Conservation (phyloP, 2,329 filamentous ascomycete genomes). For the Pestalotiopsis sp. region DNA sequence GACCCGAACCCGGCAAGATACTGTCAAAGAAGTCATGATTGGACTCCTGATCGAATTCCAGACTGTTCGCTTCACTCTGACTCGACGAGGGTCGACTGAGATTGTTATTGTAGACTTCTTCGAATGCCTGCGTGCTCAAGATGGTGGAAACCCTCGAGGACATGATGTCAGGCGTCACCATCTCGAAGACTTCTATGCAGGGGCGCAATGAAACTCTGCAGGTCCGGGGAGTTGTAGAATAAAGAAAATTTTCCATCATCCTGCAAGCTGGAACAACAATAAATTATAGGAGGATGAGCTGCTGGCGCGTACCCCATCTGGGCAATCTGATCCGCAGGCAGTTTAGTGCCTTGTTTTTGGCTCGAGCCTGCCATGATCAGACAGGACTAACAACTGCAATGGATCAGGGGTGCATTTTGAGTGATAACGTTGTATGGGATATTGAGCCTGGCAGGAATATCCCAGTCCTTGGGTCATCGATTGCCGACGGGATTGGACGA, state of each 20-base stretch:
- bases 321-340: background rate
- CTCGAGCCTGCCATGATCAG: background rate
- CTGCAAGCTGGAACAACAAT: background rate
- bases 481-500: background rate
- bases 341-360: background rate
- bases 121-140: background rate
- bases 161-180: background rate
- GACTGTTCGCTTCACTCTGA: background rate
- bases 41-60: background rate
- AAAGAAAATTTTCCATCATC: background rate
- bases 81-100: background rate
- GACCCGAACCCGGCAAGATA: background rate
- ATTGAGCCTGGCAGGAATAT: background rate
- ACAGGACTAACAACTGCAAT: background rate
- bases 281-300: background rate
- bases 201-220: background rate
- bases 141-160: background rate
- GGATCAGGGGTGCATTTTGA: background rate
- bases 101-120: background rate
- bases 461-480: background rate
- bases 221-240: background rate
- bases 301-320: background rate
- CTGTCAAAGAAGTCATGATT: background rate
- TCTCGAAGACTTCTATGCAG: background rate
- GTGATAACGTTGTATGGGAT: background rate